These are phyloP conservation scores for Claviceps digitariae DNA, from an alignment of 2,329 filamentous ascomycete genomes.

Conservation along the genomic window DNA sequence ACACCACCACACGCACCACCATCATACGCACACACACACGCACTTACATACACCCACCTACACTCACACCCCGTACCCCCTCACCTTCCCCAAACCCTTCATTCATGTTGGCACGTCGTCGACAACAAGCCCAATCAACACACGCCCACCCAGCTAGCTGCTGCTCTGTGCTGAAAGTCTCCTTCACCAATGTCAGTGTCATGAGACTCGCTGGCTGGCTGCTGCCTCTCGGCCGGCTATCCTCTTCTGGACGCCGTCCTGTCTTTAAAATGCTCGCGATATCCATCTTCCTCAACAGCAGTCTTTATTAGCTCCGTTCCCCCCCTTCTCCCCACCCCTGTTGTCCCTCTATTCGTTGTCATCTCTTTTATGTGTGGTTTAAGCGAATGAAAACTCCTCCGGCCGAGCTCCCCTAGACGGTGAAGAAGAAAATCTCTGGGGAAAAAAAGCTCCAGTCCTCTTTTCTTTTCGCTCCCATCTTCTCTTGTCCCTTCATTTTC, in stretches of 20 bases:
- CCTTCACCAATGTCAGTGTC: neutral
- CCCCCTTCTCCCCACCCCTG: neutral
- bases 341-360: constrained; percentile 1
- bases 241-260: neutral
- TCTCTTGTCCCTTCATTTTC: neutral
- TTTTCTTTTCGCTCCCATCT: too few relatives aligned
- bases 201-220: neutral
- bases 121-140: too few relatives aligned
- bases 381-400: neutral
- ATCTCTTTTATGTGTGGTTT: neutral
- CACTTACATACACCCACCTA: too few relatives aligned
- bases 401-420: neutral
- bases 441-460: neutral
- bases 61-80: too few relatives aligned
- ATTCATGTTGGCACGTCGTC: too few relatives aligned
- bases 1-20: too few relatives aligned
- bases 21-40: too few relatives aligned
- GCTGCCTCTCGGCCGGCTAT: neutral
- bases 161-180: neutral
- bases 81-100: too few relatives aligned
- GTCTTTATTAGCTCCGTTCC: neutral
- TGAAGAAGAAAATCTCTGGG: neutral
- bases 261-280: constrained; percentile 7
- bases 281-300: neutral
- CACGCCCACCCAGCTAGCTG: neutral